phyloP scores from a whole-genome alignment of 306 rosid genomes.

The Vigna radiata region DNA sequence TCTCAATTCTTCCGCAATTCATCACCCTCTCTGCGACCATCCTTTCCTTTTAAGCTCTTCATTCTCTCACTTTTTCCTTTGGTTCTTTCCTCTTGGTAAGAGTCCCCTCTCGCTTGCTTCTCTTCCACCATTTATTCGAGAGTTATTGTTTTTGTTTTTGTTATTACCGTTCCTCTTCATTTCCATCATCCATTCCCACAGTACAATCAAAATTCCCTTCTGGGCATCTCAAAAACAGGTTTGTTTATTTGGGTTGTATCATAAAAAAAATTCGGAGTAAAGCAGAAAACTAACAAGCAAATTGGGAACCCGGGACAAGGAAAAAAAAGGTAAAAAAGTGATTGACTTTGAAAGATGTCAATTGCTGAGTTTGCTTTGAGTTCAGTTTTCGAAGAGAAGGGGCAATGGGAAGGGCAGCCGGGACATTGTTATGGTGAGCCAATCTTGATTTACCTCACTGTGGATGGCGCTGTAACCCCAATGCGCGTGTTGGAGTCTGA shows the following conservation, averaged over 20 bases:
- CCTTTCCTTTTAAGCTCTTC: slow-evolving; percentile 53
- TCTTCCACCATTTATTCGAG: slow-evolving; percentile 45
- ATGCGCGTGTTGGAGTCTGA: slow-evolving; percentile 67
- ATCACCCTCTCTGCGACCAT: slow-evolving; percentile 28
- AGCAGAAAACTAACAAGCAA: background rate
- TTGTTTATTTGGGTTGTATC: background rate
- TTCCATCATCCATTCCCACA: background rate
- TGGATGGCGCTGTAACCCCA: slow-evolving; percentile 59
- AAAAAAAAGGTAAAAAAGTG: background rate
- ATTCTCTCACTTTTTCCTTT: slow-evolving; percentile 47
- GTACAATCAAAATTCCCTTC: background rate
- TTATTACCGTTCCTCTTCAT: background rate
- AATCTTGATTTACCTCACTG: slow-evolving; percentile 57
- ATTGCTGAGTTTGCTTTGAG: slow-evolving; percentile 57
- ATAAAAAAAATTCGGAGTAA: background rate
- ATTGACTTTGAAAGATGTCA: slow-evolving; percentile 61
- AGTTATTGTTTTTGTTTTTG: slow-evolving; percentile 2
- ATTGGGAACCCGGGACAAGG: slow-evolving; percentile 26
- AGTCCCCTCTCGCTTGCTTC: slow-evolving; percentile 68
- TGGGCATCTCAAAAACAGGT: slow-evolving; percentile 12
- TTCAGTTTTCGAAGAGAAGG: slow-evolving; percentile 54
- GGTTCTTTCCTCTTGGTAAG: slow-evolving; percentile 71
- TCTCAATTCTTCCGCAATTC: slow-evolving; percentile 43
- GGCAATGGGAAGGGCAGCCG: slow-evolving; percentile 40
- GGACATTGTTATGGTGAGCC: slow-evolving; percentile 54